These are phyloP conservation scores for Neospermospora avenae DNA, from an alignment of 2,329 filamentous ascomycete genomes.

Conservation along the genomic window DNA sequence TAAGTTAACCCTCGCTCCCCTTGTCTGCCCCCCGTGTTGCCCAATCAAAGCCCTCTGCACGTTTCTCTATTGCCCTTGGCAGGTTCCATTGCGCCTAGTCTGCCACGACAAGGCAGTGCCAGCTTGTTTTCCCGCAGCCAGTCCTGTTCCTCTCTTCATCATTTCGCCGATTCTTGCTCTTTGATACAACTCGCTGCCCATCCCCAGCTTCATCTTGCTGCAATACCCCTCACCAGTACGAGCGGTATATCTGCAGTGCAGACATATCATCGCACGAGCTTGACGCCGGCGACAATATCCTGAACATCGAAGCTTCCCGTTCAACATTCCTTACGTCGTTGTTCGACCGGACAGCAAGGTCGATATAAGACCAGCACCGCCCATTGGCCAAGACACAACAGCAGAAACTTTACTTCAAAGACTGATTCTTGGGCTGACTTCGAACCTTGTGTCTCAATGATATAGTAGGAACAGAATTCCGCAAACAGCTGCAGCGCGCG, in stretches of 20 bases:
- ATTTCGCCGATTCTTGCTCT: neutral
- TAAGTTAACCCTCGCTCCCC: constrained; percentile 20
- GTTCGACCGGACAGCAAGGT: neutral
- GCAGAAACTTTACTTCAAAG: constrained; percentile 14
- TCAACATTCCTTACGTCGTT: constrained; percentile 6
- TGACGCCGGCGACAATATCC: constrained; percentile 13
- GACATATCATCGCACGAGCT: constrained; percentile 12
- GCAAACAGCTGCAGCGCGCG: constrained; percentile 23
- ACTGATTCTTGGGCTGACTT: constrained; percentile 21
- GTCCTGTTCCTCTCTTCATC: neutral
- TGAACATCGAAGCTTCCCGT: constrained; percentile 2
- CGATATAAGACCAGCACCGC: constrained; percentile 15
- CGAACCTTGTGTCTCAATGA: constrained; percentile 15
- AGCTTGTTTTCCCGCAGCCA: neutral
- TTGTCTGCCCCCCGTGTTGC: neutral
- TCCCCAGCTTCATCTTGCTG: neutral
- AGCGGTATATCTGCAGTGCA: neutral
- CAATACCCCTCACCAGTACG: neutral
- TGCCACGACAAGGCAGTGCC: neutral
- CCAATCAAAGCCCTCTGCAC: constrained; percentile 2
- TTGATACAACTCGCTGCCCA: neutral
- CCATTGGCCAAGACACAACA: constrained; percentile 20
- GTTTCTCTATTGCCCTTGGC: constrained; percentile 5
- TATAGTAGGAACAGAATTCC: constrained; percentile 25
- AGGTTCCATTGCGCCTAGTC: neutral